A percentile compares a stretch with the other conserved stretches of the same genome.
Conservation (phyloP, 2,329 filamentous ascomycete genomes). For the Sphaceloma murrayae region DNA sequence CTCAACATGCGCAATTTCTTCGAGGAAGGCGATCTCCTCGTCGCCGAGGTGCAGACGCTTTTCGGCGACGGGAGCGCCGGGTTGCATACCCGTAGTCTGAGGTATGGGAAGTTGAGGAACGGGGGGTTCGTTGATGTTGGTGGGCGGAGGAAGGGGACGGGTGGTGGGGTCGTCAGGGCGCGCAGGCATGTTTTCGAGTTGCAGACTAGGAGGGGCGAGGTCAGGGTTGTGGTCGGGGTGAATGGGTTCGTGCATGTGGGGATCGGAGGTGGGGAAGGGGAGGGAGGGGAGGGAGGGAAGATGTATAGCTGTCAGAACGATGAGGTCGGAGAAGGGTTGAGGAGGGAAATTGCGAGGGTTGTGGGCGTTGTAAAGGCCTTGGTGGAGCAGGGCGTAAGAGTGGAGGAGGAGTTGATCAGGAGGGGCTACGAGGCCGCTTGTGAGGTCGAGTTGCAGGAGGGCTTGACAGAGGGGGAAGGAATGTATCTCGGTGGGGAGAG, state of each 20-base stretch:
- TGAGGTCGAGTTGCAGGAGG: conserved; percentile 57
- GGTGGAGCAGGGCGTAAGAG: conserved; percentile 69
- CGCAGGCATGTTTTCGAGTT: conserved; percentile 84
- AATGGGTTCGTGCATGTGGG: conserved; percentile 86
- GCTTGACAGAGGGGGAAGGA: conserved; percentile 38
- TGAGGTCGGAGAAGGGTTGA: conserved; percentile 61
- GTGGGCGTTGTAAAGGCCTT: conserved; percentile 72
- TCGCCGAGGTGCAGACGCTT: conserved; percentile 88
- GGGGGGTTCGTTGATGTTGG: conserved; percentile 77
- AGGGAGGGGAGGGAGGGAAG: conserved; percentile 62
- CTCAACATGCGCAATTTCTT: conserved; percentile 97
- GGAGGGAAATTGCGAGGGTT: conserved; percentile 80
- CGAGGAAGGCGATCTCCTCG: conserved; percentile 82
- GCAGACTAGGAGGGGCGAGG: conserved; percentile 53
- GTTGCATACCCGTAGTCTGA: conserved; percentile 79
- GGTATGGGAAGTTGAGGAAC: conserved; percentile 93
- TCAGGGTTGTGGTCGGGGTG: conserved; percentile 84
- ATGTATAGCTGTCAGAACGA: conserved; percentile 97
- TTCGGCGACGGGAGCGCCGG: conserved; percentile 77
- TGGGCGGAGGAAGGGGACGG: conserved; percentile 57
- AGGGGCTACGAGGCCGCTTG: conserved; percentile 73
- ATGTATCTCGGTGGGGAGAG: conserved; percentile 32
- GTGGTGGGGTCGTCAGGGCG: conserved; percentile 70
- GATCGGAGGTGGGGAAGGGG: conserved; percentile 56
- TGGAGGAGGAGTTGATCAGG: conserved; percentile 84